Conservation (phyloP, 768 basidiomycete genomes). For the Leccinum barrowsii region DNA sequence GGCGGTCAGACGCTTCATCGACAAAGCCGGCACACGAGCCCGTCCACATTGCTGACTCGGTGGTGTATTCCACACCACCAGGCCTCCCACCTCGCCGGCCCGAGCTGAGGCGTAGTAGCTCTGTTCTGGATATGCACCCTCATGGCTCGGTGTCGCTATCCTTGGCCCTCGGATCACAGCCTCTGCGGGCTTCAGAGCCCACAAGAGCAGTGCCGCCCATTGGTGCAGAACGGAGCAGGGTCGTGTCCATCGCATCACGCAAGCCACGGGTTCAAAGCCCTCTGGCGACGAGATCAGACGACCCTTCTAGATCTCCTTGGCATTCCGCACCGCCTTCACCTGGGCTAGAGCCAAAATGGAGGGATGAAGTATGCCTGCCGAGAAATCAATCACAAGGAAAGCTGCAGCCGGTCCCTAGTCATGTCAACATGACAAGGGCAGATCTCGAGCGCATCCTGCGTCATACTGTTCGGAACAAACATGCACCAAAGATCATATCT, state of each 20-base stretch:
- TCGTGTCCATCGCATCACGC: slow-evolving; percentile 16
- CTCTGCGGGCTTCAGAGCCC: slow-evolving; percentile 18
- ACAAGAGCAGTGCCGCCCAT: slow-evolving; percentile 25
- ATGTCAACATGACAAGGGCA: slow-evolving; percentile 8
- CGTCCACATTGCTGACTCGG: background rate
- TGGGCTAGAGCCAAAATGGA: slow-evolving; percentile 5
- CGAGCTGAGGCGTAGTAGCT: slow-evolving; percentile 7
- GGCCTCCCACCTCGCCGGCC: slow-evolving; percentile 16
- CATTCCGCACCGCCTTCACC: slow-evolving; percentile 7
- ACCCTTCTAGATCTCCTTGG: slow-evolving; percentile 5
- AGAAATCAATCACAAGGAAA: background rate
- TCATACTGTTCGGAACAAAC: slow-evolving; percentile 22
- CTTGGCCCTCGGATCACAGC: slow-evolving; percentile 27
- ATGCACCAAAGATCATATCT: slow-evolving; percentile 28
- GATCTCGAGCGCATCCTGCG: slow-evolving; percentile 26
- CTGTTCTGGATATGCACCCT: slow-evolving; percentile 2
- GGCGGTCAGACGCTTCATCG: slow-evolving; percentile 17
- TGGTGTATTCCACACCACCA: slow-evolving; percentile 16
- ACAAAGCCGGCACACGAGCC: slow-evolving; percentile 1
- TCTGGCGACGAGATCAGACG: background rate
- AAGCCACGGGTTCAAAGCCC: slow-evolving; percentile 5
- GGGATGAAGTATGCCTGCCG: background rate
- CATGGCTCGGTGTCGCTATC: slow-evolving; percentile 19
- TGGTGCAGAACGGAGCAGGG: slow-evolving; percentile 29
- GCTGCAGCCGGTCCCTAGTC: background rate